phyloP scores from a whole-genome alignment of 129 eudicot genomes.

The Chrysanthemum lavandulifolium region DNA sequence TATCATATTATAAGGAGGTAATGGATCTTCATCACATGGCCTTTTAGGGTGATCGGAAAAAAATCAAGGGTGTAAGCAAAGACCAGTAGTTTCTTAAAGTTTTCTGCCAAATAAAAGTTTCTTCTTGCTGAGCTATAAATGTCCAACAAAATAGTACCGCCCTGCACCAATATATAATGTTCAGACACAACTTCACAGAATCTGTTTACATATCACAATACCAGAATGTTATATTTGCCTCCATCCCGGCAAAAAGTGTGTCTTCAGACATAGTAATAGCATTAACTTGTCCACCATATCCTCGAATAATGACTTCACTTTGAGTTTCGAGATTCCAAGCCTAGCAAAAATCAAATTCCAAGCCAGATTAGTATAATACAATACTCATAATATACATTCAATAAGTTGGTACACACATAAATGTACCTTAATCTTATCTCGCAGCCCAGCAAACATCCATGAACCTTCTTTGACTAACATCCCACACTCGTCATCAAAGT shows the following conservation, averaged over 20 bases:
- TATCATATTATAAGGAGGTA: conserved; percentile 90
- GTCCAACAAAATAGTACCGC: conserved; percentile 43
- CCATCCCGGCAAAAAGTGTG: conserved; percentile 60
- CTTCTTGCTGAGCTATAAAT: too few relatives aligned
- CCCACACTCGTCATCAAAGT: conserved; percentile 43
- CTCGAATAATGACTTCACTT: conserved; percentile 41
- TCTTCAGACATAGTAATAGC: conserved; percentile 48
- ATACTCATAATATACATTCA: too few relatives aligned
- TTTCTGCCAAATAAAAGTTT: too few relatives aligned
- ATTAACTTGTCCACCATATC: conserved; percentile 48
- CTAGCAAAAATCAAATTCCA: conserved; percentile 24
- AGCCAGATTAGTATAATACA: background rate
- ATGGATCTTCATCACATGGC: conserved; percentile 56
- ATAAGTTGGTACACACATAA: background rate
- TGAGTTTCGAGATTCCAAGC: conserved; percentile 60
- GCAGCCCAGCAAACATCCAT: conserved; percentile 69
- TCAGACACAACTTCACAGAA: too few relatives aligned
- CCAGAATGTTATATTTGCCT: conserved; percentile 45
- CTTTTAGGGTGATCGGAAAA: too few relatives aligned
- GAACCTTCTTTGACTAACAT: conserved; percentile 57
- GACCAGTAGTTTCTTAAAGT: background rate
- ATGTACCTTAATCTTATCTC: conserved; percentile 56
- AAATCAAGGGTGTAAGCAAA: too few relatives aligned
- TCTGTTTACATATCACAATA: background rate
- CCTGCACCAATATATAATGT: conserved; percentile 32